A percentile compares a stretch with the other conserved stretches of the same genome.
These are phyloP conservation scores for Cladosporium cucumerinum DNA, from an alignment of 2,329 filamentous ascomycete species.

Conservation along the genomic window DNA sequence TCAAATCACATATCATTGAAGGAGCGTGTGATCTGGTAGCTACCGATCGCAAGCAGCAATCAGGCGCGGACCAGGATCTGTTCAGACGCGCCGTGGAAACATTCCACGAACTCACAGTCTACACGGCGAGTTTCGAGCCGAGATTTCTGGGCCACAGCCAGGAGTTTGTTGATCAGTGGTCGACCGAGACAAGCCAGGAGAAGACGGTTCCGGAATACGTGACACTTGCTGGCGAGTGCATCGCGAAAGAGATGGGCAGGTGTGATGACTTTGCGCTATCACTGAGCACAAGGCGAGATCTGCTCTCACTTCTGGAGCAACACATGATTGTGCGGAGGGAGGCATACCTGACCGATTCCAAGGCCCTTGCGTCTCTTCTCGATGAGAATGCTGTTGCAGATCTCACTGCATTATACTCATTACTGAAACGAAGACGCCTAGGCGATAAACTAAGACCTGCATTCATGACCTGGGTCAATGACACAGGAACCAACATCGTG, in stretches of 20 bases:
- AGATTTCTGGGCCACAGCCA: constrained; percentile 66
- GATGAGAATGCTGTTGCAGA: constrained; percentile 66
- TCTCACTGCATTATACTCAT: constrained; percentile 71
- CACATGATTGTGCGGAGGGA: constrained; percentile 68
- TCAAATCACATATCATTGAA: constrained; percentile 56
- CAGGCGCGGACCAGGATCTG: constrained; percentile 57
- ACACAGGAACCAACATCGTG: constrained; percentile 72
- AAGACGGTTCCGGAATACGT: constrained; percentile 73
- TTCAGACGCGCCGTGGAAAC: constrained; percentile 75
- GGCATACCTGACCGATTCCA: constrained; percentile 37
- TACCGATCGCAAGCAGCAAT: constrained; percentile 60
- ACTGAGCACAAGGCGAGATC: constrained; percentile 71
- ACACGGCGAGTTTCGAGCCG: constrained; percentile 75
- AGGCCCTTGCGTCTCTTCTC: constrained; percentile 69
- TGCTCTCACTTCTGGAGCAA: constrained; percentile 70
- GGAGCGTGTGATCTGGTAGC: constrained; percentile 76
- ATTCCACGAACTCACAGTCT: constrained; percentile 80
- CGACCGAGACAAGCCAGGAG: constrained; percentile 60
- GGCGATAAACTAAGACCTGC: constrained; percentile 66
- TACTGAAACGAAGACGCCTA: constrained; percentile 70
- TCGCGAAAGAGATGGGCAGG: constrained; percentile 68
- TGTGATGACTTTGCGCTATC: constrained; percentile 82
- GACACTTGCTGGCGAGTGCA: constrained; percentile 62
- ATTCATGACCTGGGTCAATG: constrained; percentile 76
- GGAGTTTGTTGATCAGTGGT: constrained; percentile 67